Conservation (phyloP, 305 asterid genomes). For the Striga hermonthica region DNA sequence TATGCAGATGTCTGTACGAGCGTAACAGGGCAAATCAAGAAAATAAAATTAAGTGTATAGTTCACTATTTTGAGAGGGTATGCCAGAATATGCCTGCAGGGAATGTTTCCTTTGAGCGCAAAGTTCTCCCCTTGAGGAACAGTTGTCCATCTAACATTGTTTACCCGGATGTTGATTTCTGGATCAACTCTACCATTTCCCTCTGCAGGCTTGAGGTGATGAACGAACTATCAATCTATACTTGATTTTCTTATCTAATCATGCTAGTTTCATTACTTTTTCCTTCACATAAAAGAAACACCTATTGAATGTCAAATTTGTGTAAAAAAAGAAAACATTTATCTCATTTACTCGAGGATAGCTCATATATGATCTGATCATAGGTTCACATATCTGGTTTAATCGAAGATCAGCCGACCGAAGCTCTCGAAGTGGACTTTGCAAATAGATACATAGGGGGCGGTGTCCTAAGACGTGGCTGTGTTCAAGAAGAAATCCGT, state of each 20-base stretch:
- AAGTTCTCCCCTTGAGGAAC: slow-evolving; percentile 55
- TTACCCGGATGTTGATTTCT: slow-evolving; percentile 57
- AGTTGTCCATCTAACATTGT: slow-evolving; percentile 35
- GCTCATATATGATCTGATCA: not conserved
- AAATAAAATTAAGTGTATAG: slow-evolving; percentile 74
- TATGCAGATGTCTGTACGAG: slow-evolving; percentile 65
- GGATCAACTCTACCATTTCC: slow-evolving; percentile 60
- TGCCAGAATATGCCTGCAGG: slow-evolving; percentile 55
- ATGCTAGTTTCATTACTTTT: not conserved
- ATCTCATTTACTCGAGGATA: too few species aligned
- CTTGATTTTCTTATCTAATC: not conserved
- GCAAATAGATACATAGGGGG: slow-evolving; percentile 87
- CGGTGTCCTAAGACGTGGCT: slow-evolving; percentile 71
- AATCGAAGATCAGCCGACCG: slow-evolving; percentile 66
- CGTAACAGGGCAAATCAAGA: slow-evolving; percentile 47
- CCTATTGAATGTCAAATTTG: not conserved
- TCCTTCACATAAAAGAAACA: not conserved
- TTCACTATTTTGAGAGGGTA: slow-evolving; percentile 79
- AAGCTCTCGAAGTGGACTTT: slow-evolving; percentile 83
- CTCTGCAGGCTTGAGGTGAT: slow-evolving; percentile 74
- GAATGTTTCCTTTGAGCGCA: slow-evolving; percentile 79
- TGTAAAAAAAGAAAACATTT: too few species aligned
- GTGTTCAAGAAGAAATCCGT: slow-evolving; percentile 96
- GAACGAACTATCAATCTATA: slow-evolving; percentile 25
- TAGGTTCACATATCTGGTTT: slow-evolving; percentile 61